Conservation (phyloP, 1,284 basidiomycete genomes). For the Ceratobasidium sp. region DNA sequence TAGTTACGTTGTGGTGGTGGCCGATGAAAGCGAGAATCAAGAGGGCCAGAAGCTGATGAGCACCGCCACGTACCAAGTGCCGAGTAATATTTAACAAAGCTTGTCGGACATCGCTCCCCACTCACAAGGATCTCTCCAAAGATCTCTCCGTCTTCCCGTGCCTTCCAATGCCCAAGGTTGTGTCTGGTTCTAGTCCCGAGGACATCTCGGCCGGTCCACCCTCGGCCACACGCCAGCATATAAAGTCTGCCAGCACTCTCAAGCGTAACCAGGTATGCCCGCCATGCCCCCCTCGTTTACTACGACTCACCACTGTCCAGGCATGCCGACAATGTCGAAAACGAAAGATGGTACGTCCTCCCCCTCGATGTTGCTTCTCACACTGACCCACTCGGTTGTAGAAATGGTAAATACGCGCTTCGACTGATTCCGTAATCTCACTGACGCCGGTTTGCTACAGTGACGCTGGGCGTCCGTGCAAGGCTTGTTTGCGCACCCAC, state of each 20-base stretch:
- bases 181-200: not conserved
- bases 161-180: conserved; percentile 23
- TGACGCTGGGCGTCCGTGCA: conserved; percentile 40
- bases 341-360: conserved; percentile 33
- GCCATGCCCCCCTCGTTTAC: not conserved
- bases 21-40: no score
- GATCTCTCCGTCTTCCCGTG: not conserved
- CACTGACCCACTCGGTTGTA: conserved; percentile 10
- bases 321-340: conserved; percentile 40
- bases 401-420: conserved; percentile 40
- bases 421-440: not conserved
- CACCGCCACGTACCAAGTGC: no score
- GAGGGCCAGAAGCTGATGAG: not conserved
- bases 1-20: no score
- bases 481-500: conserved; percentile 34
- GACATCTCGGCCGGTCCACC: not conserved
- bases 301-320: not conserved
- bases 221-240: conserved; percentile 11
- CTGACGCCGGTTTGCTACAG: not conserved
- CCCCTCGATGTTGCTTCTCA: not conserved
- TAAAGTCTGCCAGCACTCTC: conserved; percentile 30
- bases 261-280: conserved; percentile 32
- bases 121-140: not conserved
- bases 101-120: no score
- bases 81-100: no score